Conservation (phyloP, 192 early-diverging fungal species). For the Gaertneriomyces sp. region DNA sequence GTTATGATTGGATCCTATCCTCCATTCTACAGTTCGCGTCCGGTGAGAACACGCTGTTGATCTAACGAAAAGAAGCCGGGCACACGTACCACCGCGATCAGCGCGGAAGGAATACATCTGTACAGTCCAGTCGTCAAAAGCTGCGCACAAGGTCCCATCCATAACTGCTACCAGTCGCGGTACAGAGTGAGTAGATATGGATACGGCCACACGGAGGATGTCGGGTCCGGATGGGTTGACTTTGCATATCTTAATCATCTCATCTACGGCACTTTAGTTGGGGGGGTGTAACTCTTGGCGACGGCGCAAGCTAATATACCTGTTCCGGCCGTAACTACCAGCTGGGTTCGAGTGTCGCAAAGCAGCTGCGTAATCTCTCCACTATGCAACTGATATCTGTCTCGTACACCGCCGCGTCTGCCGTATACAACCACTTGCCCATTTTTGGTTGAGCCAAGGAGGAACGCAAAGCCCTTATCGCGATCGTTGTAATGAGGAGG, state of each 20-base stretch:
- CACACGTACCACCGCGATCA: constrained; percentile 23
- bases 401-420: constrained; percentile 34
- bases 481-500: constrained; percentile 17
- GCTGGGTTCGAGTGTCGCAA: constrained; percentile 23
- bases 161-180: constrained; percentile 33
- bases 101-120: constrained; percentile 43
- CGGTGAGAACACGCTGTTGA: neutral
- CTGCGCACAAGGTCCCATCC: constrained; percentile 32
- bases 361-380: constrained; percentile 42
- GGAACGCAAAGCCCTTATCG: constrained; percentile 32
- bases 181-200: constrained; percentile 35
- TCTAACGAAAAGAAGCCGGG: neutral
- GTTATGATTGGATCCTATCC: constrained; percentile 33
- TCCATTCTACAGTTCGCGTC: constrained; percentile 28
- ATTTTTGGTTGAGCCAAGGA: constrained; percentile 47
- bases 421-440: constrained; percentile 52
- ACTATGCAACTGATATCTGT: constrained; percentile 44
- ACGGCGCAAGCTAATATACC: constrained; percentile 10
- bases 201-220: constrained; percentile 33
- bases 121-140: constrained; percentile 37
- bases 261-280: constrained; percentile 15
- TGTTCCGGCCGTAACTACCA: constrained; percentile 37
- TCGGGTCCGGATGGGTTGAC: constrained; percentile 27
- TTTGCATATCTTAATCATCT: constrained; percentile 32
- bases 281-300: neutral